Conservation (phyloP, 2,329 filamentous ascomycete genomes). For the Neofusicoccum sp. region DNA sequence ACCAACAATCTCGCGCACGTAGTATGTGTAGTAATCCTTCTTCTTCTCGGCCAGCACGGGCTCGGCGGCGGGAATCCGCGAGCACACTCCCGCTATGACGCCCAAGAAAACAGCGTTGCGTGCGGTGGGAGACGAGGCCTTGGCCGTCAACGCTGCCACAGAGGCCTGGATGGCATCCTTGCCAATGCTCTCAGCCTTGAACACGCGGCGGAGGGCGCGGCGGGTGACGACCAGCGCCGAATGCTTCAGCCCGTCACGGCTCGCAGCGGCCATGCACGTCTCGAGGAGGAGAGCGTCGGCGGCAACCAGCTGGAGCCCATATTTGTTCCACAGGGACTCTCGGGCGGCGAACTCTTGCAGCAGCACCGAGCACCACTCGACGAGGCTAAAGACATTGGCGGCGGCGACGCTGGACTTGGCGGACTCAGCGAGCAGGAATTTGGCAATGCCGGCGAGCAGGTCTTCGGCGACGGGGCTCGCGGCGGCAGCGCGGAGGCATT, state of each 20-base stretch:
- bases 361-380: conserved; percentile 84
- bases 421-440: conserved; percentile 68
- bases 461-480: conserved; percentile 56
- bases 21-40: conserved; percentile 75
- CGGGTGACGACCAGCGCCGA: conserved; percentile 77
- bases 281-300: conserved; percentile 74
- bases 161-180: conserved; percentile 62
- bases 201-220: conserved; percentile 73
- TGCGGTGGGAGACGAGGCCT: conserved; percentile 61
- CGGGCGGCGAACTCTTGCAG: conserved; percentile 67
- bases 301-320: conserved; percentile 64
- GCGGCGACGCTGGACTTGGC: conserved; percentile 75
- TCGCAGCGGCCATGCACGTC: conserved; percentile 61
- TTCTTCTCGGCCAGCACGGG: conserved; percentile 64
- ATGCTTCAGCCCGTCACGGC: conserved; percentile 62
- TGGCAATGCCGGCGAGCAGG: conserved; percentile 63
- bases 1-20: conserved; percentile 77
- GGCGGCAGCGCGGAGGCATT: conserved; percentile 70
- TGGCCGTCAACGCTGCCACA: conserved; percentile 66
- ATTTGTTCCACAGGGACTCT: conserved; percentile 60
- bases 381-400: conserved; percentile 79
- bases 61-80: conserved; percentile 65
- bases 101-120: conserved; percentile 78
- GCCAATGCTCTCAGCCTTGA: conserved; percentile 58
- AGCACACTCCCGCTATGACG: conserved; percentile 81